phyloP scores from a whole-genome alignment of 176 grass and related monocot genomes.

The Cenchrus purpureus region DNA sequence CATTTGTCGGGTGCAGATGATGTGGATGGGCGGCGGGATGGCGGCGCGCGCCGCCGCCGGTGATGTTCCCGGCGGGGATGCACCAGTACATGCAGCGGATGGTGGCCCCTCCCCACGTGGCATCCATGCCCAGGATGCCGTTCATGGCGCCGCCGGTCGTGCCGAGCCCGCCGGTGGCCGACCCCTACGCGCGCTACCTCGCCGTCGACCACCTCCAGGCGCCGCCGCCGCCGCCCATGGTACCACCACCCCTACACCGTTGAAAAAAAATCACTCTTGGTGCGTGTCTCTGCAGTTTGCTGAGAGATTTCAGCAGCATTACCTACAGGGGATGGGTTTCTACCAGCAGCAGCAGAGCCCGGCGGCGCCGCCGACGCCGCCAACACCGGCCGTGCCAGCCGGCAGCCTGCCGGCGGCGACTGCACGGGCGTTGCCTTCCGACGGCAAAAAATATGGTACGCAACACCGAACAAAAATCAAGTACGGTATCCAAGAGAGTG shows the following conservation, averaged over 20 bases:
- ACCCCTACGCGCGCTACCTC: constrained; percentile 41
- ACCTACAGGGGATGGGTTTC: constrained; percentile 53
- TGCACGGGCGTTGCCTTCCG: constrained; percentile 3
- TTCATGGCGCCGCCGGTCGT: constrained; percentile 42
- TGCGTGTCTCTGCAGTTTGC: background rate
- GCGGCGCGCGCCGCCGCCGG: constrained; percentile 44
- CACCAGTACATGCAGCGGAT: constrained; percentile 73
- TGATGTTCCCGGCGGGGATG: constrained; percentile 65
- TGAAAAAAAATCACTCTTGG: background rate
- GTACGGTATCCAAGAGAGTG: background rate
- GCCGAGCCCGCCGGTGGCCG: constrained; percentile 26
- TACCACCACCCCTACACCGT: background rate
- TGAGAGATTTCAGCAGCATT: constrained; percentile 44
- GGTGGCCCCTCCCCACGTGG: constrained; percentile 43
- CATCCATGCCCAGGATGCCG: constrained; percentile 44
- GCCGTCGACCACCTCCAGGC: constrained; percentile 51
- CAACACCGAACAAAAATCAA: background rate
- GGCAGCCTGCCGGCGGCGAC: constrained; percentile 29
- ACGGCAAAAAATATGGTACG: constrained; percentile 49
- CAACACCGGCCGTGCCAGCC: constrained; percentile 4
- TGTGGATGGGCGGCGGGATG: constrained; percentile 79
- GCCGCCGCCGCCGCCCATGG: constrained; percentile 27
- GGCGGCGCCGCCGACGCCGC: background rate
- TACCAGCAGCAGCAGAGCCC: constrained; percentile 51
- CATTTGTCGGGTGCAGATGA: constrained; percentile 44